Base-by-base conservation (phyloP, 208 protist genomes). In the Trypanosoma boissoni region DNA sequence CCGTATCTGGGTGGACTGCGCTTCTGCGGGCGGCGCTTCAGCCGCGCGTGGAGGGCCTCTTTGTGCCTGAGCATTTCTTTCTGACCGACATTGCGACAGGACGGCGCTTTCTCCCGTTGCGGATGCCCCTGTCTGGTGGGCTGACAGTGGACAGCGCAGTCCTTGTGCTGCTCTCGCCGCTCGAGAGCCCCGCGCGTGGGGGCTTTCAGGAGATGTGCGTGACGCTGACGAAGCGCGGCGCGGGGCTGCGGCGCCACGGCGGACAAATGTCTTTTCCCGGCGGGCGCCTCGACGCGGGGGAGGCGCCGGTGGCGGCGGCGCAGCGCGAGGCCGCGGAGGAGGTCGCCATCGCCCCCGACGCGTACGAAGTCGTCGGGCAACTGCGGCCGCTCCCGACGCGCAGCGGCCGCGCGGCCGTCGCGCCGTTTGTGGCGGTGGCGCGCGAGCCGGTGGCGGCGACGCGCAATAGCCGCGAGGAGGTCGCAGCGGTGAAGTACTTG, bases 251-350 rank as follows among this genome's bases (percentile, higher is more conserved):
- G 44, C 70, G 53, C n/a, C 85, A 92, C 66, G 76, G 74, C 31
- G 69, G 76, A 28, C 72, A 95, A 53, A 88, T 92, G 71, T 88
- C 82, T 58, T 92, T 95, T 59, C 89, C 89, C 0, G 86, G 86
- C 31, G 89, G 86, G 16, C 68, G 55, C 39, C 43, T 87, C 6
- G 81, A 95, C 20, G 45, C 8, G 2, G 80, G 74, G 9, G 89
- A 95, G 73, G 69, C 52, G 24, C 42, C 49, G 16, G 32, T 62
- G 48, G 46, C 71, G 2, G 81, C 86, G 1, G 89, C 89, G 9
- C 62, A 83, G 71, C 83, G 89, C 4, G 85, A 95, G 69, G 59
- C 83, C 7, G 20, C 70, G 34, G 89, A 95, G 72, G 89, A 95
- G 68, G 58, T 80, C 12, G 89, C 80, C 20, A 64, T 95, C n/a